These are phyloP conservation scores for Fusarium sp. DNA, from an alignment of 2,329 filamentous ascomycete genomes.

Conservation along the genomic window DNA sequence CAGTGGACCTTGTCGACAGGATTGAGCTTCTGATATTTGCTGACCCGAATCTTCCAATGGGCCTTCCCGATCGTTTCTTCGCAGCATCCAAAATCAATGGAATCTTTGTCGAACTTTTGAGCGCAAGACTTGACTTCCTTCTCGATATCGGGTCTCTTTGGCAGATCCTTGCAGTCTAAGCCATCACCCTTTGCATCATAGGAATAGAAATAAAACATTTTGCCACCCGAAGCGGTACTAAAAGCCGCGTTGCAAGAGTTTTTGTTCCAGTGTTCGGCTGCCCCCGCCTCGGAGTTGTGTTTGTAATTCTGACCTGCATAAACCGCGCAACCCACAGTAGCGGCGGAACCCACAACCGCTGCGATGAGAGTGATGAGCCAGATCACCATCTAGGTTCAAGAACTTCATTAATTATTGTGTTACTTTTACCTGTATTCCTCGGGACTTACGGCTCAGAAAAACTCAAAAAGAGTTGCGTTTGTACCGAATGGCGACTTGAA, in stretches of 20 bases:
- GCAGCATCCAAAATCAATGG: not conserved
- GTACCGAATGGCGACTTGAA: not conserved
- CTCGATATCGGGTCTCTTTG: not conserved
- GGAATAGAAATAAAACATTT: no score
- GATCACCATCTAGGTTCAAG: not conserved
- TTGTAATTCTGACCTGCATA: no score
- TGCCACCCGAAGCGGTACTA: not conserved
- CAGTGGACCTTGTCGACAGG: not conserved
- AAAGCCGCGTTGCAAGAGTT: not conserved
- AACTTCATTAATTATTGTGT: not conserved
- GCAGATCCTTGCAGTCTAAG: not conserved
- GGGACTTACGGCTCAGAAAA: not conserved
- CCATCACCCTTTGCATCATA: not conserved
- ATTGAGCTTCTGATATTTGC: accelerated
- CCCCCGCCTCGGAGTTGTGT: no score
- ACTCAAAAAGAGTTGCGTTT: not conserved
- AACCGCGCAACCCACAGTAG: no score
- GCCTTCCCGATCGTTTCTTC: not conserved
- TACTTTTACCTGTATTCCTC: not conserved
- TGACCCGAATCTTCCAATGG: not conserved
- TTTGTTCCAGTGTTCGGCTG: not conserved
- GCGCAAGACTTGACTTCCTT: not conserved
- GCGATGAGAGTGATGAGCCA: no score
- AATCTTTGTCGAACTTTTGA: no score
- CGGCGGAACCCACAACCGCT: no score